Evolutionary conservation across 208 protist species (phyloP).

Genomic region (Trypanosoma scelopori): DNA sequence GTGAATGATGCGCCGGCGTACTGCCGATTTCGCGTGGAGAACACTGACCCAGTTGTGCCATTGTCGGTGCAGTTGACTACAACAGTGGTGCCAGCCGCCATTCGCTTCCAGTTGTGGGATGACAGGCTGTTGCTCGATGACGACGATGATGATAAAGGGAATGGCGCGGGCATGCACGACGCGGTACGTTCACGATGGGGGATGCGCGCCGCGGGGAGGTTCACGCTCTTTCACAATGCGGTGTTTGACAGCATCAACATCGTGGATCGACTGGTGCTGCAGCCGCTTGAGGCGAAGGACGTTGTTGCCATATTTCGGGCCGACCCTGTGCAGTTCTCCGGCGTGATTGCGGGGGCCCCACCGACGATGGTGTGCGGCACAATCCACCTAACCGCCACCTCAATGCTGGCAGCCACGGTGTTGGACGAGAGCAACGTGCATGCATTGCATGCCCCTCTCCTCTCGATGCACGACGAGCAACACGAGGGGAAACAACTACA

Average conservation of each 20-base stretch:
- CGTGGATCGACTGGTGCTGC: conserved; percentile 40
- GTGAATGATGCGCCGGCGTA: conserved; percentile 72
- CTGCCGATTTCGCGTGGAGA: conserved; percentile 42
- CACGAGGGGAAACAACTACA: neutral
- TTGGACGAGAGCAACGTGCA: no score
- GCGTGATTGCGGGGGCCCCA: conserved; percentile 41
- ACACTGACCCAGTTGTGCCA: conserved; percentile 31
- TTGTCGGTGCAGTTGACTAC: conserved; percentile 43
- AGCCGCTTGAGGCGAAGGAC: conserved; percentile 42
- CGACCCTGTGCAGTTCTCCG: conserved; percentile 47
- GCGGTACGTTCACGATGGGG: neutral
- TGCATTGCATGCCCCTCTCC: neutral
- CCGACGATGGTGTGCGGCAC: conserved; percentile 40
- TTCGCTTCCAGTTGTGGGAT: conserved; percentile 60
- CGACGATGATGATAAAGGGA: neutral
- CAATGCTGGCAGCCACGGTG: neutral
- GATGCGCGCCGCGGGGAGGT: neutral
- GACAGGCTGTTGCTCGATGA: conserved; percentile 27
- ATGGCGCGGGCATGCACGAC: neutral
- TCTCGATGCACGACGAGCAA: neutral
- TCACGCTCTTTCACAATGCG: conserved; percentile 47
- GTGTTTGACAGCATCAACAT: conserved; percentile 62
- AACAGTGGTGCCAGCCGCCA: conserved; percentile 21
- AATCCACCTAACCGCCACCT: conserved; percentile 43
- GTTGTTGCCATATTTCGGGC: conserved; percentile 63